Base-by-base conservation (phyloP, 129 eudicot genomes). In the Rutidosis leptorrhynchoides region DNA sequence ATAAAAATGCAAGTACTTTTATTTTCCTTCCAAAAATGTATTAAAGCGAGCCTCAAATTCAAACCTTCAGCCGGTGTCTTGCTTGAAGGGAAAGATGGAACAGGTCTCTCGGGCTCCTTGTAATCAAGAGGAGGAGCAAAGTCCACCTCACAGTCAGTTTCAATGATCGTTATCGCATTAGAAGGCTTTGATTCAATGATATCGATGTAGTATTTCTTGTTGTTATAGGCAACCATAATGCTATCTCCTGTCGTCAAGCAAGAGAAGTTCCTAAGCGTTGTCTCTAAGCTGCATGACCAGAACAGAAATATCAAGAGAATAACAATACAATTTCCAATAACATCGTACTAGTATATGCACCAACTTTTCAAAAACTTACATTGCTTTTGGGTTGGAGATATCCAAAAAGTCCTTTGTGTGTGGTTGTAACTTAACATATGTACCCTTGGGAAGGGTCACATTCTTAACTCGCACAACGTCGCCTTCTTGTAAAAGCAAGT, bases 111-210 rank as follows among this genome's bases (percentile, higher is more conserved):
- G 15, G 95, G 98, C 73, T 92, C 98, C 73, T 85, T 85, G 74
- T 92, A 92, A 74, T 88, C 96, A 63, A 92, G 89, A 22, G 98
- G 96, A 64, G 95, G 96, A 62, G 98, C 98, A 72, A 92, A 92
- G 78, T 92, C 98, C 32, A 92, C 98, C 81, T 92, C 98, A 77
- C 98, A 92, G 81, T 92, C 98, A 2, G 96, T 92, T 76, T 92
- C 98, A 15, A 92, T 92, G 37, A 92, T 92, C 55, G 79, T 88
- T 54, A 92, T 88, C 7, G 95, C 98, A 71, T 83, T 60, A 20
- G 98, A 75, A 71, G 98, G 98, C 75, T 85, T 88, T 20, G 98
- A 64, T 83, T 92, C 98, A 15, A 92, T 75, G 26, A 92, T 92
- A 75, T 92, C 96, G 45, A 92, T 92, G 75, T 92, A 92, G 62